Evolutionary conservation across 2,329 filamentous ascomycete species (phyloP).

Genomic region (Diaporthe batatas): DNA sequence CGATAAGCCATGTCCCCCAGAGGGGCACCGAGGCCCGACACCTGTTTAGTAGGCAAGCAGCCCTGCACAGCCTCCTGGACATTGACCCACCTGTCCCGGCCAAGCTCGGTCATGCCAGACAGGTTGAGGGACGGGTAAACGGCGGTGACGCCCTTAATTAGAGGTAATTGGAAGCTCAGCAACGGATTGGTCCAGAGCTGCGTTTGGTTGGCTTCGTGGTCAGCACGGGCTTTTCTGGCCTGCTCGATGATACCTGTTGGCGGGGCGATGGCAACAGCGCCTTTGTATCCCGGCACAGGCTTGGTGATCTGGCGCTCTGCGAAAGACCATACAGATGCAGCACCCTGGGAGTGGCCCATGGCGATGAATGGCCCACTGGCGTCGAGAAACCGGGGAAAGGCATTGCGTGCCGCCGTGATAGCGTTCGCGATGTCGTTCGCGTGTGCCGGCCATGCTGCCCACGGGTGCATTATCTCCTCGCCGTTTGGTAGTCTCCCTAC

Average conservation of each 20-base stretch:
- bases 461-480: background rate
- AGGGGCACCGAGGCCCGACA: background rate
- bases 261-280: constrained; percentile 47
- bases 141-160: constrained; percentile 21
- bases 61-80: constrained; percentile 23
- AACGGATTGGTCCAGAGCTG: background rate
- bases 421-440: constrained; percentile 19
- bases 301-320: constrained; percentile 51
- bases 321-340: constrained; percentile 57
- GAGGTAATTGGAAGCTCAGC: background rate
- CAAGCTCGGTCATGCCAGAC: constrained; percentile 14
- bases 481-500: constrained; percentile 46
- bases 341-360: constrained; percentile 53
- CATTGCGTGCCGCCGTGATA: background rate
- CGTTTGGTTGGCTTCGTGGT: background rate
- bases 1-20: background rate
- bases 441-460: constrained; percentile 15
- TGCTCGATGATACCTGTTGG: background rate
- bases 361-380: constrained; percentile 47
- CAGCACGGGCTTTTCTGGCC: background rate
- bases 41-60: constrained; percentile 22
- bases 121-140: constrained; percentile 14
- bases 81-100: constrained; percentile 13
- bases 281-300: constrained; percentile 53
- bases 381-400: background rate